A percentile compares a stretch with the other conserved stretches of the same genome.
Evolutionary conservation across 305 asterid genomes (phyloP).

Genomic region (Plantago coronopus): DNA sequence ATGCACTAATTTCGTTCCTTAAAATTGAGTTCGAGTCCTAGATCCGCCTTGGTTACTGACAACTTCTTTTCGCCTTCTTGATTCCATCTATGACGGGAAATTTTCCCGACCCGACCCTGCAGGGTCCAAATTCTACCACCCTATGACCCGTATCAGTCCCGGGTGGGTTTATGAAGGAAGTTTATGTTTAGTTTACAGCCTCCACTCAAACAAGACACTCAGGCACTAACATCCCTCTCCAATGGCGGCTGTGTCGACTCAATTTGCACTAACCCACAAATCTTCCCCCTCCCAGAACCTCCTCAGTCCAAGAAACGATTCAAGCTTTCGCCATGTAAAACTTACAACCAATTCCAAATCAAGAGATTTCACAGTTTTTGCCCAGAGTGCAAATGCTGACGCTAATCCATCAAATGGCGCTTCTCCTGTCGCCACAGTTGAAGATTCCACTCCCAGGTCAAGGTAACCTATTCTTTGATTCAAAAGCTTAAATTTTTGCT

Average conservation of each 20-base stretch:
- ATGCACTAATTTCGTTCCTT: too few relatives aligned
- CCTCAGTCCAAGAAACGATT: constrained; percentile 19
- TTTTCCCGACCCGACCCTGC: too few relatives aligned
- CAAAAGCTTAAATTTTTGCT: not conserved
- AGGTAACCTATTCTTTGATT: constrained; percentile 23
- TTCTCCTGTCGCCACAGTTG: constrained; percentile 21
- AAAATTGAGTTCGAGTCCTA: too few relatives aligned
- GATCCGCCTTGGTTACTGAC: too few relatives aligned
- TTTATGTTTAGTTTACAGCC: too few relatives aligned
- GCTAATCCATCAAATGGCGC: constrained; percentile 28
- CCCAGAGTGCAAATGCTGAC: constrained; percentile 42
- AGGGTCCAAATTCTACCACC: too few relatives aligned
- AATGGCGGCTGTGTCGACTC: constrained; percentile 60
- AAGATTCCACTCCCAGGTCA: constrained; percentile 28
- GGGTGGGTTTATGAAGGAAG: too few relatives aligned
- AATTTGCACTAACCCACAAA: constrained; percentile 25
- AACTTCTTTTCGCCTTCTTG: too few relatives aligned
- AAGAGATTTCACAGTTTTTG: constrained; percentile 33
- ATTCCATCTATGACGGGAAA: too few relatives aligned
- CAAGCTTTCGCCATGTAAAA: constrained; percentile 19
- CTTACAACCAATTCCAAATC: constrained; percentile 19
- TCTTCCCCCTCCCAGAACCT: constrained; percentile 21
- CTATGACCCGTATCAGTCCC: too few relatives aligned
- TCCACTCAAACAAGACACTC: too few relatives aligned
- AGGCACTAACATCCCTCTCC: not conserved